Evolutionary conservation across 2,329 filamentous ascomycete genomes (phyloP).

Genomic region (Verticillium nonalfalfae): DNA sequence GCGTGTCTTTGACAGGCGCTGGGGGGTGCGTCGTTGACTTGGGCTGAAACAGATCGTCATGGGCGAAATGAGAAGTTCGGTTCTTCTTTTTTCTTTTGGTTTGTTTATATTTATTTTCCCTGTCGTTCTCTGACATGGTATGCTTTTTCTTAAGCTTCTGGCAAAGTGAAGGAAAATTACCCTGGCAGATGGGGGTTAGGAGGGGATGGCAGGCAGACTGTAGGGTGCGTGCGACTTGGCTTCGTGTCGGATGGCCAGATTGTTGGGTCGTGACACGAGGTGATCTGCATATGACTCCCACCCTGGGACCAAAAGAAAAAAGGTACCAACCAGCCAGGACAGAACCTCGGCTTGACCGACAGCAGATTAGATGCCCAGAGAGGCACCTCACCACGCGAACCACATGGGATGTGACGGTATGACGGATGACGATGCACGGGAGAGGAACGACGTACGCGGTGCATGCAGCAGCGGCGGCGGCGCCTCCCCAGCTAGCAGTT

Average conservation of each 20-base stretch:
- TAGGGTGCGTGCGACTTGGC: neutral
- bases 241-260: neutral
- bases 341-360: neutral
- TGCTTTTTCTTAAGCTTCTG: neutral
- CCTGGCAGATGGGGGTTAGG: too few species aligned
- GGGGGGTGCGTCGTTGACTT: neutral
- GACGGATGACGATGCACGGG: neutral
- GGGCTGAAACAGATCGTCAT: neutral
- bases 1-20: neutral
- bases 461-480: neutral
- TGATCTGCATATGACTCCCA: neutral
- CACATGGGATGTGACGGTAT: too few species aligned
- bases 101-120: neutral
- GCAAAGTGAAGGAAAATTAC: neutral
- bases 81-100: neutral
- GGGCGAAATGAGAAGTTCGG: neutral
- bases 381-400: too few species aligned
- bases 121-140: neutral
- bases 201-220: too few species aligned
- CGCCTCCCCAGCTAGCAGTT: neutral
- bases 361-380: neutral
- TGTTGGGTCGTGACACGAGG: neutral
- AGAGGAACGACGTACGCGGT: neutral
- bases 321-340: neutral
- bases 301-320: neutral